Evolutionary conservation across 441 rosid species (phyloP).

Genomic region (Macaranga tanarius): DNA sequence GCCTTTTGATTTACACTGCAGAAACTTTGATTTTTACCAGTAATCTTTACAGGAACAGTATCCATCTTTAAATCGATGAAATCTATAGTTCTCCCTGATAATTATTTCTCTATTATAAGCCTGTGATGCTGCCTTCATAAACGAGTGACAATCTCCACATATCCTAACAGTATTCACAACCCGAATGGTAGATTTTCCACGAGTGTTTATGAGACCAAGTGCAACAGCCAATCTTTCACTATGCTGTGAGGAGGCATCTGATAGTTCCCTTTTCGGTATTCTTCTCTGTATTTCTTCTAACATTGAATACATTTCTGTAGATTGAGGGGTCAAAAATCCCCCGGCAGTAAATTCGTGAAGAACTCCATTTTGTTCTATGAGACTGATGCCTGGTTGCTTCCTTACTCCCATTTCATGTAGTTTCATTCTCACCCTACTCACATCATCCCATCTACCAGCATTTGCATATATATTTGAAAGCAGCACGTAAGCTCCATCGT

Average conservation of each 20-base stretch:
- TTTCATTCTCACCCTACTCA: conserved; percentile 5
- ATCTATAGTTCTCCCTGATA: conserved; percentile 16
- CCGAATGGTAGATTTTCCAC: conserved; percentile 11
- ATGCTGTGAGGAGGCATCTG: conserved; percentile 3
- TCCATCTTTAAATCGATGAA: conserved; percentile 17
- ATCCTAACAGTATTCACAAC: conserved; percentile 17
- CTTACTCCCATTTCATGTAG: conserved; percentile 7
- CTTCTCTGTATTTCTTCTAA: conserved; percentile 16
- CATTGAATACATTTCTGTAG: conserved; percentile 4
- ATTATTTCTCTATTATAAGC: conserved; percentile 16
- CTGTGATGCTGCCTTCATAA: conserved; percentile 15
- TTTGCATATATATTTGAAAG: conserved; percentile 13
- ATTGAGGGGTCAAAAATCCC: neutral
- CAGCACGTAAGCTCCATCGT: conserved; percentile 17
- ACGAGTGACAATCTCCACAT: conserved; percentile 19
- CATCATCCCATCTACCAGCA: conserved; percentile 20
- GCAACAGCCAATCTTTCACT: conserved; percentile 19
- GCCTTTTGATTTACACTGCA: neutral
- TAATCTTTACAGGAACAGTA: conserved; percentile 18
- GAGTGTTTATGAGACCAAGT: conserved; percentile 10
- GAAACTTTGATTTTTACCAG: neutral
- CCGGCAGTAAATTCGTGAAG: conserved; percentile 18
- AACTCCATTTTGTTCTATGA: conserved; percentile 14
- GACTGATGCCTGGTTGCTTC: conserved; percentile 17
- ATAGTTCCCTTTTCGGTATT: neutral